Evolutionary conservation across 116 monocot genomes (phyloP).

Genomic region (Posidonia oceanica): DNA sequence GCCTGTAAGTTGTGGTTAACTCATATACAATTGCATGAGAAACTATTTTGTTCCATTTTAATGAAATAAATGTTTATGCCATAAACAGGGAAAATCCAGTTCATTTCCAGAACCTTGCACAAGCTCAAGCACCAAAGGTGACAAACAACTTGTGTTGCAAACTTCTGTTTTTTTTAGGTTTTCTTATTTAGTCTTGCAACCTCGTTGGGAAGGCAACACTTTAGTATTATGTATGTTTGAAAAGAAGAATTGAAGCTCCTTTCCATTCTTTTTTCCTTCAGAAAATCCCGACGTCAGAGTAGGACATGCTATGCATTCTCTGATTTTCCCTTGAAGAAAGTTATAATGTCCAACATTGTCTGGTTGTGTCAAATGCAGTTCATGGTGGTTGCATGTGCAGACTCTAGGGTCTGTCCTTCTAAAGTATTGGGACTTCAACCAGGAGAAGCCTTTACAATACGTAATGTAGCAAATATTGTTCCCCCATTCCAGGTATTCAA

Average conservation of each 20-base stretch:
- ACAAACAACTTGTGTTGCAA: neutral
- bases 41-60: neutral
- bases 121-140: constrained; percentile 87
- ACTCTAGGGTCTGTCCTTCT: constrained; percentile 95
- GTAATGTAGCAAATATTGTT: constrained; percentile 92
- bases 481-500: constrained; percentile 73
- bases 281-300: neutral
- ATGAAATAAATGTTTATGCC: neutral
- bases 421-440: constrained; percentile 77
- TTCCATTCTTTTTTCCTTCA: neutral
- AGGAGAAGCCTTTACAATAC: constrained; percentile 91
- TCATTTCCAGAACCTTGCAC: constrained; percentile 63
- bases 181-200: no score
- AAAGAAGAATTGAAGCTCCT: no score
- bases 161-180: neutral
- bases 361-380: constrained; percentile 47
- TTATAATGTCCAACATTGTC: neutral
- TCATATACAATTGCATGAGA: neutral
- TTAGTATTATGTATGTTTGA: no score
- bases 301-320: neutral
- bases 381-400: constrained; percentile 93
- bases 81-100: constrained; percentile 53
- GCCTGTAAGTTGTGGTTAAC: constrained; percentile 37
- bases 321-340: neutral
- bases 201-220: no score